These are phyloP conservation scores for Vicia villosa DNA, from an alignment of 306 rosid species.

Conservation along the genomic window DNA sequence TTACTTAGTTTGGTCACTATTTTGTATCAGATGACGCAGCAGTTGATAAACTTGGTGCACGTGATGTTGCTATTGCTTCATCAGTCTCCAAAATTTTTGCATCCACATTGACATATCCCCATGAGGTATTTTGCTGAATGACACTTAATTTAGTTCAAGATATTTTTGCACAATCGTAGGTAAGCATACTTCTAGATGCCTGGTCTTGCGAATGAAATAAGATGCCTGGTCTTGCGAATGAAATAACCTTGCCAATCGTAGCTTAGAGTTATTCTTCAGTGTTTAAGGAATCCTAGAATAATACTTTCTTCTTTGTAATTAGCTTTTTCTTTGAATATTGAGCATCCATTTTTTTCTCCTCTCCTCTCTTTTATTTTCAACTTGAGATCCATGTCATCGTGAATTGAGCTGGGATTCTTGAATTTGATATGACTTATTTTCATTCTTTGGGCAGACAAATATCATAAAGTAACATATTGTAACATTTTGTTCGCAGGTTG, in stretches of 20 bases:
- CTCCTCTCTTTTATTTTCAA: slow-evolving; percentile 3
- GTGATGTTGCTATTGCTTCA: slow-evolving; percentile 86
- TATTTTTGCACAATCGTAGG: slow-evolving; percentile 13
- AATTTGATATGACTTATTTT: background rate
- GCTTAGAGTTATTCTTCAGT: slow-evolving; percentile 6
- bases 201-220: slow-evolving; percentile 1
- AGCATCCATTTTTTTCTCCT: background rate
- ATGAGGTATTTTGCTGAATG: slow-evolving; percentile 62
- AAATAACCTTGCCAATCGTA: slow-evolving; percentile 23
- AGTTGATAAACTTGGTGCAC: slow-evolving; percentile 68
- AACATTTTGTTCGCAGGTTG: slow-evolving; percentile 59
- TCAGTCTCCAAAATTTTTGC: slow-evolving; percentile 89
- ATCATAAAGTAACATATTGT: background rate
- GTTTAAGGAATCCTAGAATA: slow-evolving; percentile 11
- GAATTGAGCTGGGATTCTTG: background rate
- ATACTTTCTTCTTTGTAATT: background rate
- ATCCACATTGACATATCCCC: slow-evolving; percentile 87
- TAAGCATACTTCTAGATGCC: slow-evolving; percentile 10
- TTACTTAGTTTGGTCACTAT: slow-evolving; percentile 17
- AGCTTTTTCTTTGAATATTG: slow-evolving; percentile 13
- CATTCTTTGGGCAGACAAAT: slow-evolving; percentile 21
- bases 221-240: too few species aligned
- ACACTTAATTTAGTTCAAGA: slow-evolving; percentile 18
- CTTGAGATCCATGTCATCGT: slow-evolving; percentile 2
- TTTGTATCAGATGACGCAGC: slow-evolving; percentile 58